These are phyloP conservation scores for Fusarium solani-melongenae DNA, from an alignment of 2,329 filamentous ascomycete species.

Conservation along the genomic window DNA sequence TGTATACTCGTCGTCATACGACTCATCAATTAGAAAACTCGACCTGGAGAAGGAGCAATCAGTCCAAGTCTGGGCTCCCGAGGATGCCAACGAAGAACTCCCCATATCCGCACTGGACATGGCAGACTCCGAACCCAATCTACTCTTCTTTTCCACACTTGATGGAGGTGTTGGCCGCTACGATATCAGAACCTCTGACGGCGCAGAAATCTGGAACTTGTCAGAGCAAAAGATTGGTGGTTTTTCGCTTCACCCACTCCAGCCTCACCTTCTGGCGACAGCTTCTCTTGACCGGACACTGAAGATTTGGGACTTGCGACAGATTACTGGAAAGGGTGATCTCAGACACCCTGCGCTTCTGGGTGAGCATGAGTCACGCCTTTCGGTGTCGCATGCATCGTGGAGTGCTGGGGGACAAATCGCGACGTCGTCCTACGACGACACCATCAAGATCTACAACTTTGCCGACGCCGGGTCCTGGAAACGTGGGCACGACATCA, in stretches of 20 bases:
- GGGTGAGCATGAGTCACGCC: constrained; percentile 82
- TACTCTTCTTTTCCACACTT: constrained; percentile 88
- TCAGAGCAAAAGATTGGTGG: constrained; percentile 96
- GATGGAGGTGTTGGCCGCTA: constrained; percentile 83
- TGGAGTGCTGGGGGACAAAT: constrained; percentile 89
- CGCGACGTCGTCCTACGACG: constrained; percentile 93
- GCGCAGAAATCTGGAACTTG: constrained; percentile 76
- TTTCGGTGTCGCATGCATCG: constrained; percentile 92
- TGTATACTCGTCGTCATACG: constrained; percentile 89
- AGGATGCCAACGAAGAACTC: constrained; percentile 75
- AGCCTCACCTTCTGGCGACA: constrained; percentile 86
- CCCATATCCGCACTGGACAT: constrained; percentile 90
- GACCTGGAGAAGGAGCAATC: constrained; percentile 85
- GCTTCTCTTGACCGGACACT: constrained; percentile 90
- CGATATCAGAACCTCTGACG: constrained; percentile 73
- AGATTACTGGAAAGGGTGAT: constrained; percentile 74
- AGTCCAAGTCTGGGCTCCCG: constrained; percentile 82
- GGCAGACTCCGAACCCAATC: constrained; percentile 73
- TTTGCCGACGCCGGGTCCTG: constrained; percentile 72
- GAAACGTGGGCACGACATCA: constrained; percentile 68
- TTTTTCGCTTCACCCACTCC: constrained; percentile 83
- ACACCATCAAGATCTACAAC: constrained; percentile 93
- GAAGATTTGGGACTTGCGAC: constrained; percentile 92
- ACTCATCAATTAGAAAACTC: constrained; percentile 88
- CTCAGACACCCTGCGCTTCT: constrained; percentile 73